Percentiles rank a stretch among this genome's conserved stretches.
These are phyloP conservation scores for Peronospora farinosa DNA, from an alignment of 352 stramenopile genomes.

Conservation along the genomic window DNA sequence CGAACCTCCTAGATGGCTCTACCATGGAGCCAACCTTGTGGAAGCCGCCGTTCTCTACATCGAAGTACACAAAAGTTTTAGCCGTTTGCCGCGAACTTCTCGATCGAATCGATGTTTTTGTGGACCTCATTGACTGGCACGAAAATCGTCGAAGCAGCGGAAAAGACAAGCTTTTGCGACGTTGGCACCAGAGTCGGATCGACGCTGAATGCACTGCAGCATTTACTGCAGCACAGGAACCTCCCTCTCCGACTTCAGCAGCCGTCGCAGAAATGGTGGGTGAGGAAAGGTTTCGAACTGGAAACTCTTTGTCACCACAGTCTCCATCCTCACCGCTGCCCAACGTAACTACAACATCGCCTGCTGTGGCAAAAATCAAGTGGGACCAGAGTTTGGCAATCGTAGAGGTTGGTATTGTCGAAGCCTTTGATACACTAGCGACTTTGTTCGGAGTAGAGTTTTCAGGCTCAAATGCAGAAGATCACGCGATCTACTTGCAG, in stretches of 20 bases:
- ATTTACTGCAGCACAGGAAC: conserved; percentile 30
- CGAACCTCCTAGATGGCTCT: conserved; percentile 40
- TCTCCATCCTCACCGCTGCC: conserved; percentile 21
- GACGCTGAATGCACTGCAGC: conserved; percentile 29
- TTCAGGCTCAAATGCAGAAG: conserved; percentile 27
- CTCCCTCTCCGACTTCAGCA: conserved; percentile 22
- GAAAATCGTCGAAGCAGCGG: conserved; percentile 31
- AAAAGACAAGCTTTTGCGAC: conserved; percentile 24
- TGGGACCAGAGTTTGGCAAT: conserved; percentile 41
- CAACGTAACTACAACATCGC: conserved; percentile 22
- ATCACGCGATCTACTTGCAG: conserved; percentile 67
- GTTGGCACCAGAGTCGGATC: conserved; percentile 29
- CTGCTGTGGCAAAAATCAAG: conserved; percentile 26
- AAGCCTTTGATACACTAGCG: conserved; percentile 53
- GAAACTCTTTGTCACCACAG: conserved; percentile 2
- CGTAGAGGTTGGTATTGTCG: conserved; percentile 39
- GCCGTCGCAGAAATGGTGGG: conserved; percentile 13
- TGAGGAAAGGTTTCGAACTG: conserved; percentile 4
- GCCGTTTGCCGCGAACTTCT: conserved; percentile 44
- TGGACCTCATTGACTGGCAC: conserved; percentile 64
- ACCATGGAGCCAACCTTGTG: conserved; percentile 50
- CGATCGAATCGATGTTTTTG: conserved; percentile 47
- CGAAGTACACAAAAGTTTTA: conserved; percentile 52
- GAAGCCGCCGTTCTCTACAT: conserved; percentile 45
- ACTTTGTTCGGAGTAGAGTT: conserved; percentile 9